Evolutionary conservation across 2,329 filamentous ascomycete genomes (phyloP).

Genomic region (Diaporthe batatas): DNA sequence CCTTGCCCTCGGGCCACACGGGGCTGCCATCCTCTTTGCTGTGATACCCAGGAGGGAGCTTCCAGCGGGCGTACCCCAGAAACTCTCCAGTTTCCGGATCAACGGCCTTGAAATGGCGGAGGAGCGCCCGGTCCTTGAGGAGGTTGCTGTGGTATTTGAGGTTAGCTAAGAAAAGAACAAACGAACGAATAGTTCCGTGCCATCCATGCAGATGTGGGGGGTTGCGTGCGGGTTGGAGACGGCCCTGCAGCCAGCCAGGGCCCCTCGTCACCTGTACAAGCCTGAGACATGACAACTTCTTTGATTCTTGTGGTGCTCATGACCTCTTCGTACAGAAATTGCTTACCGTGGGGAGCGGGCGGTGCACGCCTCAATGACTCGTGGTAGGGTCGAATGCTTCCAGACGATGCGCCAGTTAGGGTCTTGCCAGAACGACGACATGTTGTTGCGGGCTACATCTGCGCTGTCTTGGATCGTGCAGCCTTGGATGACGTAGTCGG

Average conservation of each 20-base stretch:
- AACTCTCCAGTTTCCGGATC: slow-evolving; percentile 43
- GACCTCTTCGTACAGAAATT: too few relatives aligned
- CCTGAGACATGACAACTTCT: too few relatives aligned
- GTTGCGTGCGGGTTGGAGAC: too few relatives aligned
- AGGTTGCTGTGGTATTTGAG: slow-evolving; percentile 33
- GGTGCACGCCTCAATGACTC: slow-evolving; percentile 27
- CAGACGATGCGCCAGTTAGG: slow-evolving; percentile 43
- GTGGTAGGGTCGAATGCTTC: slow-evolving; percentile 32
- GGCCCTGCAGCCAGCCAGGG: too few relatives aligned
- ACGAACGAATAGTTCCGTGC: too few relatives aligned
- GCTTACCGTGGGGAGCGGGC: slow-evolving; percentile 30
- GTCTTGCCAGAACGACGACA: slow-evolving; percentile 45
- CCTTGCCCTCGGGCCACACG: slow-evolving; percentile 43
- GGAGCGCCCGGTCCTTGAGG: slow-evolving; percentile 39
- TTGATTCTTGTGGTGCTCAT: too few relatives aligned
- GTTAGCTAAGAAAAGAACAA: too few relatives aligned
- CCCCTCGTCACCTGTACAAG: too few relatives aligned
- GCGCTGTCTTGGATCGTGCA: slow-evolving; percentile 42
- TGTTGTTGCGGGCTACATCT: slow-evolving; percentile 44
- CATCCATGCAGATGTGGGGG: too few relatives aligned
- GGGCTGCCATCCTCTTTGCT: slow-evolving; percentile 15
- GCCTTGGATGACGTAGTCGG: slow-evolving; percentile 36
- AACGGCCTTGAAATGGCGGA: slow-evolving; percentile 46
- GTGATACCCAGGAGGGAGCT: slow-evolving; percentile 34
- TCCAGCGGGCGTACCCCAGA: slow-evolving; percentile 46